Evolutionary conservation across 2,329 filamentous ascomycete genomes (phyloP).

Genomic region (Orbilia blumenaviensis): DNA sequence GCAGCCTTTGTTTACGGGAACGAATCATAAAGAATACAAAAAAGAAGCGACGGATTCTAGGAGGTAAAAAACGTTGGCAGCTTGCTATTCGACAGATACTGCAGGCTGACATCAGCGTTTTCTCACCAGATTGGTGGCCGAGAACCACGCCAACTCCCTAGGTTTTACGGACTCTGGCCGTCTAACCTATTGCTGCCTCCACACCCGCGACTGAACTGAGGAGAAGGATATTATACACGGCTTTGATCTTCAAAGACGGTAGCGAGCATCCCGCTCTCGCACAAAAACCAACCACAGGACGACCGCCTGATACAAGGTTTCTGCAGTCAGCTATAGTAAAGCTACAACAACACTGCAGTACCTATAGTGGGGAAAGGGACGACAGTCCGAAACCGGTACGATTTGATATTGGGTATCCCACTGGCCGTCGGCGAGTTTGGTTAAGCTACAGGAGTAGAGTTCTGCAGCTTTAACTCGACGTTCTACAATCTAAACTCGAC

Average conservation of each 20-base stretch:
- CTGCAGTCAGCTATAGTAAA: neutral
- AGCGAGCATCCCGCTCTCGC: slow-evolving; percentile 19
- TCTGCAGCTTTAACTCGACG: slow-evolving; percentile 8
- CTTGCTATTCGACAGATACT: slow-evolving; percentile 47
- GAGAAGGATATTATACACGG: neutral
- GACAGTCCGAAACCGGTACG: slow-evolving; percentile 2
- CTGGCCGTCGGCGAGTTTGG: slow-evolving; percentile 15
- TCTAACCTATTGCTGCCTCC: slow-evolving; percentile 13
- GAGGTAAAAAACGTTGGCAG: slow-evolving; percentile 44
- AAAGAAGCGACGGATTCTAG: slow-evolving; percentile 14
- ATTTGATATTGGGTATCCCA: slow-evolving; percentile 3
- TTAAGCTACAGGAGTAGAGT: neutral
- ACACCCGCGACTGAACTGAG: neutral
- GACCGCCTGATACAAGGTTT: slow-evolving; percentile 24
- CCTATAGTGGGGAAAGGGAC: slow-evolving; percentile 2
- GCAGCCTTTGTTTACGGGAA: slow-evolving; percentile 25
- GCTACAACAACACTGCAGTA: slow-evolving; percentile 2
- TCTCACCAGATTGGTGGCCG: slow-evolving; percentile 9
- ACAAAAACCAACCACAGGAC: slow-evolving; percentile 15
- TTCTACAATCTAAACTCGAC: neutral
- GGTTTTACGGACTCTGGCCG: slow-evolving; percentile 21
- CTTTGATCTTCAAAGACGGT: slow-evolving; percentile 16
- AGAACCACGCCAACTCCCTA: slow-evolving; percentile 17
- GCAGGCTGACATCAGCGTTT: slow-evolving; percentile 50
- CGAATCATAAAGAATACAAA: slow-evolving; percentile 26